phyloP scores from a whole-genome alignment of 768 basidiomycete genomes.

The Collybia nuda region DNA sequence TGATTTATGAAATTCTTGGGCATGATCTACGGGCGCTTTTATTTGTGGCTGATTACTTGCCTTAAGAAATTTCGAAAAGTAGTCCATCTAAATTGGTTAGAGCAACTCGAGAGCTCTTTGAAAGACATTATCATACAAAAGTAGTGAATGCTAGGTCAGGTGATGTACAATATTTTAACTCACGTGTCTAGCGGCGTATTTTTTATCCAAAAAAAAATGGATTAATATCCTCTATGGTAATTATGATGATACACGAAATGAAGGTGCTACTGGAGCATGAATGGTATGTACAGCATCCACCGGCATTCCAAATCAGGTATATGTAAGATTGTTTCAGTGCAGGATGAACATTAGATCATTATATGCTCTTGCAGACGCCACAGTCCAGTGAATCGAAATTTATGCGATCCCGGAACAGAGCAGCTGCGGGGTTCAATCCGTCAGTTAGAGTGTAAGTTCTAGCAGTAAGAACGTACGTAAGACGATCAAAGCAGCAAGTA shows the following conservation, averaged over 20 bases:
- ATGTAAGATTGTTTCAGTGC: conserved; percentile 12
- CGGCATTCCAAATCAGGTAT: conserved; percentile 18
- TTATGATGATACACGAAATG: conserved; percentile 21
- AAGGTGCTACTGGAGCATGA: conserved; percentile 11
- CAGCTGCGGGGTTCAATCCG: conserved; percentile 46
- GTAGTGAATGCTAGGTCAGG: no score
- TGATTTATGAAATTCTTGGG: conserved; percentile 71
- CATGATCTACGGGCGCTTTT: conserved; percentile 62
- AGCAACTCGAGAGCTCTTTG: neutral
- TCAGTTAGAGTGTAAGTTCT: neutral
- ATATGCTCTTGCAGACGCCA: conserved; percentile 84
- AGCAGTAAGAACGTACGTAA: conserved; percentile 57
- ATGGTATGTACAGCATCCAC: conserved; percentile 13
- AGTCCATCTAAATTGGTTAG: conserved; percentile 55
- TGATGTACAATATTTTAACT: no score
- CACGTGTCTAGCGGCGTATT: no score
- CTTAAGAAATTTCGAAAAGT: conserved; percentile 81
- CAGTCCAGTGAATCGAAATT: conserved; percentile 57
- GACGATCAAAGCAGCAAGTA: conserved; percentile 79
- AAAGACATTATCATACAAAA: no score
- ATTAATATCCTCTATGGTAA: conserved; percentile 13
- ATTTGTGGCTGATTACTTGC: conserved; percentile 38
- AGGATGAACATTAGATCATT: conserved; percentile 43
- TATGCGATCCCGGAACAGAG: conserved; percentile 79
- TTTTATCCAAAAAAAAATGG: no score